Evolutionary conservation across 495 filamentous ascomycete species (phyloP).

Genomic region (Neurospora intermedia): DNA sequence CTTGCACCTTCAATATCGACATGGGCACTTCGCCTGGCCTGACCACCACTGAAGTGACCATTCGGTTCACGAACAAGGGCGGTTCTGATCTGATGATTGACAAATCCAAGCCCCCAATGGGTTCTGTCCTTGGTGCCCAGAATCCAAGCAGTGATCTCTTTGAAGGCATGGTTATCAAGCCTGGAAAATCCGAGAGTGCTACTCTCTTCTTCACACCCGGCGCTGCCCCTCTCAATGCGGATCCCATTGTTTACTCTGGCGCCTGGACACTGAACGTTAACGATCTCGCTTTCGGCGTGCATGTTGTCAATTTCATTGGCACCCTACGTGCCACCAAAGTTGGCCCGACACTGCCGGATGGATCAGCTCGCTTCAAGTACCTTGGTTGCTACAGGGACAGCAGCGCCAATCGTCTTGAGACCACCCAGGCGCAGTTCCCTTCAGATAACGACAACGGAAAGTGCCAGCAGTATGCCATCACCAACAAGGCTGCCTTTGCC

Average conservation of each 20-base stretch:
- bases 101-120: slow-evolving; percentile 21
- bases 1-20: slow-evolving; percentile 11
- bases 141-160: slow-evolving; percentile 24
- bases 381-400: slow-evolving; percentile 30
- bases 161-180: slow-evolving; percentile 22
- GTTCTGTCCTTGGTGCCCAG: slow-evolving; percentile 16
- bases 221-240: slow-evolving; percentile 13
- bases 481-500: slow-evolving; percentile 21
- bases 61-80: slow-evolving; percentile 26
- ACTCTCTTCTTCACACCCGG: slow-evolving; percentile 22
- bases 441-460: slow-evolving; percentile 21
- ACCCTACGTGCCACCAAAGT: slow-evolving; percentile 15
- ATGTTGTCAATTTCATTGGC: slow-evolving; percentile 23
- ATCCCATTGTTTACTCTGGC: slow-evolving; percentile 14
- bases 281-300: slow-evolving; percentile 27
- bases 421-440: slow-evolving; percentile 14
- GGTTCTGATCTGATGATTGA: slow-evolving; percentile 22
- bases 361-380: slow-evolving; percentile 22
- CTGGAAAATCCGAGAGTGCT: slow-evolving; percentile 15
- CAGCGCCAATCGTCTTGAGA: slow-evolving; percentile 17
- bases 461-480: slow-evolving; percentile 24
- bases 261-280: slow-evolving; percentile 33
- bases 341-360: slow-evolving; percentile 21
- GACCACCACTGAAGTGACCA: slow-evolving; percentile 5
- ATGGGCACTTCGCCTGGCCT: slow-evolving; percentile 12